These are phyloP conservation scores for Trapa incisa DNA, from an alignment of 345 rosid genomes.

Conservation along the genomic window DNA sequence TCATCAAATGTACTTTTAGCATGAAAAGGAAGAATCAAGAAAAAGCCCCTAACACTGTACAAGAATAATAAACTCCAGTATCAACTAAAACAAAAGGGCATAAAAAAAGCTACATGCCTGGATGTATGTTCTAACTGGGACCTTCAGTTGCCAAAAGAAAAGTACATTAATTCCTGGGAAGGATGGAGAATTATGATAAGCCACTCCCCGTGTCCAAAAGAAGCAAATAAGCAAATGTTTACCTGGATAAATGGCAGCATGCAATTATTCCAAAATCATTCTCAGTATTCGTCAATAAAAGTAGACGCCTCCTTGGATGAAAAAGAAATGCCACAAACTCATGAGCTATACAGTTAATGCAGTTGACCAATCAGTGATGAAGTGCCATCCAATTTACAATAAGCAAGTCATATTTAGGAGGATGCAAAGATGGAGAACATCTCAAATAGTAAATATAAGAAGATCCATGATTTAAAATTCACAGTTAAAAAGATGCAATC, in stretches of 20 bases:
- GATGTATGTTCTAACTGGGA: neutral
- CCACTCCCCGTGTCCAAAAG: neutral
- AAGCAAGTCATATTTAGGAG: neutral
- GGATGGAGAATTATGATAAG: neutral
- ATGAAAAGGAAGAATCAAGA: neutral
- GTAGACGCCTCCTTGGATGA: neutral
- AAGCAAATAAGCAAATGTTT: neutral
- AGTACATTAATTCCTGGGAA: neutral
- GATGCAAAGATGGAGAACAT: neutral
- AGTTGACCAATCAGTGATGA: neutral
- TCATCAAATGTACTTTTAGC: neutral
- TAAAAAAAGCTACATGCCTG: neutral
- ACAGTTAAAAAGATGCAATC: neutral
- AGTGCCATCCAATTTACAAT: neutral
- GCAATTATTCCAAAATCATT: neutral
- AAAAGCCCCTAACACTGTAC: neutral
- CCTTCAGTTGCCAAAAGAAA: neutral
- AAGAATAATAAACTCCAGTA: neutral
- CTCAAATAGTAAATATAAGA: neutral
- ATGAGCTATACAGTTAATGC: neutral
- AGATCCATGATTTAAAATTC: neutral
- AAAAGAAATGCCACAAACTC: neutral
- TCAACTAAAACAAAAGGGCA: neutral
- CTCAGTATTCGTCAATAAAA: neutral
- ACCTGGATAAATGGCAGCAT: neutral